Base-by-base conservation (phyloP, 129 eudicot species). In the Tanacetum coccineum region DNA sequence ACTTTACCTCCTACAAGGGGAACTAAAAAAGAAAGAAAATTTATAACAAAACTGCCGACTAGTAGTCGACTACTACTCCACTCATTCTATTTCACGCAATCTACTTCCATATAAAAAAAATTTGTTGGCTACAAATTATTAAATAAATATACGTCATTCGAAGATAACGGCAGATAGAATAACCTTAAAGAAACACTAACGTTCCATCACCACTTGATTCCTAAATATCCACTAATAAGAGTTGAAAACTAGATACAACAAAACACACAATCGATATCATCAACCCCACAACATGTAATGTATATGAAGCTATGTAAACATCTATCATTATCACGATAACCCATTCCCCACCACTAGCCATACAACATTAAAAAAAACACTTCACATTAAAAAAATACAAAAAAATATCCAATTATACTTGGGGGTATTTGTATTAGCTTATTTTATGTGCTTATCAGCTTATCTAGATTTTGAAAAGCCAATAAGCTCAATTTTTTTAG, bases 191-290 rank as follows among this genome's bases (percentile, higher is more conserved):
- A n/a, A n/a, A n/a, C 25, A 22, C 25, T 22, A 22, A 66, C 76
- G 82, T 70, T 81, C 81, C 67, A 39, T 62, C 15, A 62, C 20
- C 50, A 59, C 70, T 32, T 74, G 74, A 68, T 58, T 12, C 44
- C 68, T 59, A 76, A 49, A 48, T 60, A 67, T 13, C 64, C 66
- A 72, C 12, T 32, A 62, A 66, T 22, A 62, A 66, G 66, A 72
- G 67, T 59, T 82, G 87, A 87, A 87, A 84, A 84, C 81, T 84
- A 78, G 79, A 71, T 67, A 75, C 96, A 81, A 76, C 59, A 70
- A 77, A 70, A 53, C 45, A 69, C 64, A 28, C 74, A 53, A 45
- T 68, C 45, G 56, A 62, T 59, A 59, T 70, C 74, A 20, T 63
- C 68, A 71, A 54, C 68, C 68, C 73, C 64, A 59, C 73, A 55